Evolutionary conservation across 192 early-diverging fungal species (phyloP).

Genomic region (Coemansia sp.): DNA sequence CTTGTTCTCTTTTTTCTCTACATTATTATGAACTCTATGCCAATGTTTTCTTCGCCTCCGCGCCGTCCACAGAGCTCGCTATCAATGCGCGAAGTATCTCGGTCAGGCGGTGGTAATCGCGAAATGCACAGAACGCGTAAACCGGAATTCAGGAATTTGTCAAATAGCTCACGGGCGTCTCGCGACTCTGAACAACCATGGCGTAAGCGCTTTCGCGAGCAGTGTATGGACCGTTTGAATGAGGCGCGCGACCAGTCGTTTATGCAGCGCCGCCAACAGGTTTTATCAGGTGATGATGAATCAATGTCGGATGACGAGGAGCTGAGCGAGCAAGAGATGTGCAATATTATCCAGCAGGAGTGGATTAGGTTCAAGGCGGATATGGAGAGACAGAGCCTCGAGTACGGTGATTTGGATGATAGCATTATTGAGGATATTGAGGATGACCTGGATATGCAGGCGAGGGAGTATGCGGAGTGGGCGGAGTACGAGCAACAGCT

Average conservation of each 20-base stretch:
- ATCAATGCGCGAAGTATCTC: conserved; percentile 22
- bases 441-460: conserved; percentile 21
- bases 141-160: conserved; percentile 36
- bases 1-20: background rate
- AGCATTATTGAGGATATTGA: conserved; percentile 39
- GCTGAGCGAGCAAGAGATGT: conserved; percentile 39
- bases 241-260: conserved; percentile 38
- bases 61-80: conserved; percentile 14
- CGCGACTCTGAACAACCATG: conserved; percentile 38
- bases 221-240: conserved; percentile 36
- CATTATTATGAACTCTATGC: conserved; percentile 11
- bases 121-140: conserved; percentile 12
- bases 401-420: conserved; percentile 34
- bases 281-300: background rate
- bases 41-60: conserved; percentile 43
- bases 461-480: conserved; percentile 34
- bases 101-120: conserved; percentile 28
- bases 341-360: conserved; percentile 42
- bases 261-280: conserved; percentile 36
- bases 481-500: conserved; percentile 41
- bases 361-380: conserved; percentile 41
- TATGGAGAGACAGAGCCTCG: conserved; percentile 42
- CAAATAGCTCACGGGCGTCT: conserved; percentile 28
- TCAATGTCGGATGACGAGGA: background rate
- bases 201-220: conserved; percentile 44